These are phyloP conservation scores for Zygnema circumcarinatum DNA, from an alignment of 139 green algal species.

Conservation along the genomic window DNA sequence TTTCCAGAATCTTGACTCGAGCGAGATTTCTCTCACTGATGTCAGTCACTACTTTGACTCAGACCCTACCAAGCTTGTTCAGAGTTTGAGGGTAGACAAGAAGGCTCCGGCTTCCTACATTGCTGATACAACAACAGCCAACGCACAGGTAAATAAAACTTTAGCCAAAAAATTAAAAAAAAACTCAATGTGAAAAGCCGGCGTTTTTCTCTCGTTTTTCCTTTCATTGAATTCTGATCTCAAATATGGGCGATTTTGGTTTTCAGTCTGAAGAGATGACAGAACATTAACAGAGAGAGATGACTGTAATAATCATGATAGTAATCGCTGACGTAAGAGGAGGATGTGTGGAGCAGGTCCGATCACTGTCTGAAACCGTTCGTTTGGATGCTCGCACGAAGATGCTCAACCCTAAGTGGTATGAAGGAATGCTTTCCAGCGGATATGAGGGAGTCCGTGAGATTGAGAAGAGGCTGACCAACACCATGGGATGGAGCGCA, in stretches of 20 bases:
- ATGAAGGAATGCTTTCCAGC: slow-evolving; percentile 93
- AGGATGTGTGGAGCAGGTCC: too few relatives aligned
- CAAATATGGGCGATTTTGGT: too few relatives aligned
- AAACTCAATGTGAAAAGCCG: background rate
- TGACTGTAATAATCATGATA: too few relatives aligned
- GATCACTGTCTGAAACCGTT: slow-evolving; percentile 92
- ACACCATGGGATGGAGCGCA: slow-evolving; percentile 98
- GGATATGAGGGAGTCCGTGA: slow-evolving; percentile 98
- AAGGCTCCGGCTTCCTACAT: slow-evolving; percentile 90
- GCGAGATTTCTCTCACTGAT: slow-evolving; percentile 97
- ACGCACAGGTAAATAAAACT: slow-evolving; percentile 77
- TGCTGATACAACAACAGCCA: slow-evolving; percentile 98
- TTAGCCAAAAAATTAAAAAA: background rate
- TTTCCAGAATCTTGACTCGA: slow-evolving; percentile 99
- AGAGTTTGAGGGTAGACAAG: slow-evolving; percentile 85
- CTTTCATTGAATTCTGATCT: too few relatives aligned
- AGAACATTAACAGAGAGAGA: too few relatives aligned
- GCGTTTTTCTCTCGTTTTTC: background rate
- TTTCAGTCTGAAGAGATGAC: too few relatives aligned
- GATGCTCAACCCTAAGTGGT: slow-evolving; percentile 99
- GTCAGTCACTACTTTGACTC: slow-evolving; percentile 98
- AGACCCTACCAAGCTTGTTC: slow-evolving; percentile 99
- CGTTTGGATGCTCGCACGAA: slow-evolving; percentile 97
- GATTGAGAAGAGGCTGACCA: slow-evolving; percentile 99
- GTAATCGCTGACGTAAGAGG: too few relatives aligned